Evolutionary conservation across 1,284 basidiomycete species (phyloP).

Genomic region (Ustilago esculenta): DNA sequence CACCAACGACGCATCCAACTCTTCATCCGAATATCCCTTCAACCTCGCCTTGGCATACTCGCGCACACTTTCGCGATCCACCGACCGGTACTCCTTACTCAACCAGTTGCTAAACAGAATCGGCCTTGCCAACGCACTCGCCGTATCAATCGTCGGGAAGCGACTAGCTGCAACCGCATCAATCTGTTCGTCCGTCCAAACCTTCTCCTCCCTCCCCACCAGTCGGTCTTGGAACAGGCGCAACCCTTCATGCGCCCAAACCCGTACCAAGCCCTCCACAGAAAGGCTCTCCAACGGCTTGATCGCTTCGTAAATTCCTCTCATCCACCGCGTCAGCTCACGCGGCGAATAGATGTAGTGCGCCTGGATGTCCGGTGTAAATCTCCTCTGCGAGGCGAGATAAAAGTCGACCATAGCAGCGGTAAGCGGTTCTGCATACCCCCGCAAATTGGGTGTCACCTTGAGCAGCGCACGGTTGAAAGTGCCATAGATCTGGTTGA

Average conservation of each 20-base stretch:
- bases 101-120: constrained; percentile 99
- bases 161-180: constrained; percentile 83
- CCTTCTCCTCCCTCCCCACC: constrained; percentile 70
- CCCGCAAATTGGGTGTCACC: constrained; percentile 89
- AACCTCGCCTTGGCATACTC: constrained; percentile 97
- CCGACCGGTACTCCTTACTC: constrained; percentile 94
- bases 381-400: constrained; percentile 88
- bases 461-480: constrained; percentile 97
- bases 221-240: constrained; percentile 98
- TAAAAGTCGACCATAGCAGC: constrained; percentile 98
- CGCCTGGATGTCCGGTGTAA: constrained; percentile 94
- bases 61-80: constrained; percentile 89
- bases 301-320: constrained; percentile 97
- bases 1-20: constrained; percentile 96
- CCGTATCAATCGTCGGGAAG: constrained; percentile 89
- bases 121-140: constrained; percentile 79
- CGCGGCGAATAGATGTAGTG: constrained; percentile 99
- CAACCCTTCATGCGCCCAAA: constrained; percentile 98
- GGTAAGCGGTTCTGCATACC: constrained; percentile 92
- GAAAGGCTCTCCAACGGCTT: constrained; percentile 87
- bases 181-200: constrained; percentile 93
- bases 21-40: constrained; percentile 73
- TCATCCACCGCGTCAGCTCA: constrained; percentile 96
- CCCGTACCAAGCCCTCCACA: constrained; percentile 91
- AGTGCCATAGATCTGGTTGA: constrained; percentile 99